Conservation (phyloP, 148 eudicot genomes). For the Cornus controversa region DNA sequence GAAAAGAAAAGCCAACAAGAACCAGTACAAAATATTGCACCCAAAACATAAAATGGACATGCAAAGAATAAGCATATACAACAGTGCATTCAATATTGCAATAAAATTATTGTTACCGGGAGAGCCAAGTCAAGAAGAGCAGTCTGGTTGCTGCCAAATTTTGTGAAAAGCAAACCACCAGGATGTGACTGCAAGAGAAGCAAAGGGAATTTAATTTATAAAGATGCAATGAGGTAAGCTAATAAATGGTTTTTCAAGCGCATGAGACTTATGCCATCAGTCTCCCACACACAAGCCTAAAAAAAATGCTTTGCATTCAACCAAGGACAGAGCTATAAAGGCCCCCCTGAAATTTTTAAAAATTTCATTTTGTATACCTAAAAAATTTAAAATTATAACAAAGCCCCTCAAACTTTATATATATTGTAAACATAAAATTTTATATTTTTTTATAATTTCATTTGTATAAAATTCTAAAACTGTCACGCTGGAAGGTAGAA, state of each 20-base stretch:
- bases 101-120: slow-evolving; percentile 48
- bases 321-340: too few species aligned
- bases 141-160: slow-evolving; percentile 88
- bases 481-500: too few species aligned
- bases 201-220: slow-evolving; percentile 9
- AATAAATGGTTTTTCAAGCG: not conserved
- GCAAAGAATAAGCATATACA: not conserved
- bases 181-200: slow-evolving; percentile 72
- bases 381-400: too few species aligned
- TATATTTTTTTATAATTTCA: too few species aligned
- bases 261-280: not conserved
- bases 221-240: slow-evolving; percentile 7
- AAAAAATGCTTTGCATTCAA: not conserved
- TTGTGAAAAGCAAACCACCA: slow-evolving; percentile 85
- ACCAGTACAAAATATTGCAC: not conserved
- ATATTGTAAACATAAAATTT: too few species aligned
- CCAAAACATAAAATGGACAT: too few species aligned
- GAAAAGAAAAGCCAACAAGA: not conserved
- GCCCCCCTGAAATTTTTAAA: too few species aligned
- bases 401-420: too few species aligned
- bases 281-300: not conserved
- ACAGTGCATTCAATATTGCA: slow-evolving; percentile 3
- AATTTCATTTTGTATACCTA: too few species aligned
- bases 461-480: too few species aligned
- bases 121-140: slow-evolving; percentile 91